Evolutionary conservation across 371 early-diverging fungal genomes (phyloP), one percentile per base, ranked within the genome.

Genomic region (Sporodiniella umbellata): DNA sequence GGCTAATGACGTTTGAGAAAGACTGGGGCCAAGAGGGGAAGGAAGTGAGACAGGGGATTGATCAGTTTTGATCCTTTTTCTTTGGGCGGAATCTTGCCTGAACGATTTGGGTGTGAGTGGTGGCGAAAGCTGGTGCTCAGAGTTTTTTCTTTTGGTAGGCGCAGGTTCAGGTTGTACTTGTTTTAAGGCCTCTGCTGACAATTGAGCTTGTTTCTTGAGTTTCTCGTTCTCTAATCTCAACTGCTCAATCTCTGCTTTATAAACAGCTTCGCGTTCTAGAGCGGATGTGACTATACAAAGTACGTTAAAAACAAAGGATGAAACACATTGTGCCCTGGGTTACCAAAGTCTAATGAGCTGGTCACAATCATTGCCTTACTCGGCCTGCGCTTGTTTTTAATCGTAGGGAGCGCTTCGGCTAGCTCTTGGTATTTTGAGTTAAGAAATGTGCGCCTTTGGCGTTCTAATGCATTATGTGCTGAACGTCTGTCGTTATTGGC

Each of bases 381-480:
- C 5, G 90, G 90, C 52, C 86, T 72, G 38, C 86, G 81, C 31
- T 84, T 84, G 35, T 78, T 68, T 42, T 69, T 69, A 17, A 89
- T 78, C 21, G 84, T 69, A 15, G 89, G 90, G 22, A 90, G 68
- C 8, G 86, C 81, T 53, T 79, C 78, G 8, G 90, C 90, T 17
- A 90, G 68, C 42, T 90, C 86, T 58, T 85, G 87, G 57, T 88
- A 88, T 60, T 86, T 82, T 17, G 67, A 69, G 58, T 88, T 88
- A 33, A 90, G 78, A 18, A 76, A 78, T 68, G 89, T 89, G 25
- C 90, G 81, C 42, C 90, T 76, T 50, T 88, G 89, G 15, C 90
- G 75, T 58, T 90, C 90, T 22, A 87, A 72, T 22, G 88, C 88
- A 50, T 90, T 90, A 60, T 90, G 90, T 33, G 79, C 86, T 15